Percentiles rank a stretch among this genome's conserved stretches.
phyloP scores from a whole-genome alignment of 2,329 filamentous ascomycete species.

The Acrocalymma vagum region DNA sequence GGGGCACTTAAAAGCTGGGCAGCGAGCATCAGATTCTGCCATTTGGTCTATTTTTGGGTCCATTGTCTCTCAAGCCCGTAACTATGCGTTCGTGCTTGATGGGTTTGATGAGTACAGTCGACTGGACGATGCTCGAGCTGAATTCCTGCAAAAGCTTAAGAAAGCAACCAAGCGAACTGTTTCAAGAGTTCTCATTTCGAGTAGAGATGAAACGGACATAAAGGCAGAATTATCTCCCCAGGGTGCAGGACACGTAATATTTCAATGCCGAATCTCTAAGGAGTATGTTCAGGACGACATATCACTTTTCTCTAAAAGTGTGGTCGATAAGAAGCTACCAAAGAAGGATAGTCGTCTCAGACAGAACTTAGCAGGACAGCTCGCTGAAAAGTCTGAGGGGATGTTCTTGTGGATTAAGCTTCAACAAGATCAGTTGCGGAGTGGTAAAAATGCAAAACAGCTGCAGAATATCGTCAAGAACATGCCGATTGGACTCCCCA shows the following conservation, averaged over 20 bases:
- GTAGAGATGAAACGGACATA: constrained; percentile 34
- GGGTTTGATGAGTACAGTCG: constrained; percentile 47
- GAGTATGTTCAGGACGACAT: constrained; percentile 33
- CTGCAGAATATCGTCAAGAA: constrained; percentile 35
- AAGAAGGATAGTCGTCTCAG: constrained; percentile 29
- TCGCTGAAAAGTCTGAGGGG: constrained; percentile 37
- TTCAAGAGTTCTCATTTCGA: constrained; percentile 30
- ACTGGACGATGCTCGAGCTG: constrained; percentile 3
- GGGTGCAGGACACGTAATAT: constrained; percentile 2
- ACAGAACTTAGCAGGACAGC: constrained; percentile 23
- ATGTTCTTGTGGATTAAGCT: constrained; percentile 48
- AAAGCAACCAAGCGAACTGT: constrained; percentile 4
- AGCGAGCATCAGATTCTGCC: constrained; percentile 9
- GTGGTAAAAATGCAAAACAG: constrained; percentile 35
- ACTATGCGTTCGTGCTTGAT: constrained; percentile 36
- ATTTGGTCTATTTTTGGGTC: constrained; percentile 8
- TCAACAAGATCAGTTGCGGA: constrained; percentile 30
- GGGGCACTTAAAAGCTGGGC: constrained; percentile 5
- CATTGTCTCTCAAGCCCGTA: constrained; percentile 6
- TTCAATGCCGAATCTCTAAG: constrained; percentile 19
- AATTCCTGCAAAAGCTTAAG: constrained; percentile 24
- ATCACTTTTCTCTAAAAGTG: constrained; percentile 23
- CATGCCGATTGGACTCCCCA: constrained; percentile 33
- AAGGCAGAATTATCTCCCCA: constrained; percentile 19
- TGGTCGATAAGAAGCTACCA: constrained; percentile 37